Base-by-base conservation (phyloP, 257 asterid genomes). In the Gentiana dahurica region DNA sequence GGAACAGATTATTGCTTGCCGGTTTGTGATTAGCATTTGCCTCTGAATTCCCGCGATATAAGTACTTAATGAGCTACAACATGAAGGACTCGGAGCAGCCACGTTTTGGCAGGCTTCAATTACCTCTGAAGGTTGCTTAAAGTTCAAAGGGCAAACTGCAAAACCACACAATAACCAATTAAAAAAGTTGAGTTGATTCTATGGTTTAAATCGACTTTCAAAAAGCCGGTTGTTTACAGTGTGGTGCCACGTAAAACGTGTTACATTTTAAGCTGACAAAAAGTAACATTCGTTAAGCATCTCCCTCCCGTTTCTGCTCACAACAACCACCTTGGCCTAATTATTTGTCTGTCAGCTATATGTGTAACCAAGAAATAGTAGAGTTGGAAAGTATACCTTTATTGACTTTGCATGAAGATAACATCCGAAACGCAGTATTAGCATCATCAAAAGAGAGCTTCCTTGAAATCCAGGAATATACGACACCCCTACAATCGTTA, bases 341-440 rank as follows among this genome's bases (percentile, higher is more conserved):
- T 24, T 24, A 24, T 24, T 24, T 24, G 24, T 24, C 24, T 24
- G 24, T 33, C 24, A 34, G 12, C 43, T 2, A 53, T 34, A 9
- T 33, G 0, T 34, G 39, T 4, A 53, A 41, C 2, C 9, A 41
- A 41, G 46, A 2, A 41, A 41, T 0, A 41, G 6, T 10, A 2
- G 46, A 49, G 24, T 4, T 54, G 37, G 45, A 58, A 44, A 47
- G 52, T 75, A 38, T 56, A 87, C 98, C 99, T 77, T 77, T 92
- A 75, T 92, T 92, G 67, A 86, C 95, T 74, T 88, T 92, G 91
- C 99, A 92, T 43, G 97, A 83, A 68, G 95, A 88, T 73, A 92
- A 68, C 70, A 76, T 73, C 65, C 97, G 94, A 71, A 85, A 85
- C 36, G 86, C 95, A 63, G 67, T 71, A 80, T 88, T 77, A 12